Conservation (phyloP, 2,329 filamentous ascomycete genomes). For the Xylariaceae sp. region DNA sequence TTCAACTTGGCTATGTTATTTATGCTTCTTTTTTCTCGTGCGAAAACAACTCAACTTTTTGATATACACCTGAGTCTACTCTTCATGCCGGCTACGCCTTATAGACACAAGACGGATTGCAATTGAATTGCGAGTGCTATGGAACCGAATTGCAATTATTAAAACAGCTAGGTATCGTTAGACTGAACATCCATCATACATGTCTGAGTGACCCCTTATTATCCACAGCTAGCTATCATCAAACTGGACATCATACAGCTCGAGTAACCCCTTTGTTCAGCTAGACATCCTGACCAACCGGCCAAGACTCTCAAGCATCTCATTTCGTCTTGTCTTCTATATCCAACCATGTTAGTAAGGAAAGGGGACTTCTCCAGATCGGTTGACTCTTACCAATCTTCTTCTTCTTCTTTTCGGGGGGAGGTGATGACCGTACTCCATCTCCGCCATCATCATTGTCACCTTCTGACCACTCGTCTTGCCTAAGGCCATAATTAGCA, state of each 20-base stretch:
- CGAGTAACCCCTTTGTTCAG: neutral
- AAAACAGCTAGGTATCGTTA: no score
- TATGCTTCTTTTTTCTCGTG: slow-evolving; percentile 9
- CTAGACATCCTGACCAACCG: neutral
- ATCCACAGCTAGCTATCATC: no score
- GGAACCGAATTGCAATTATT: no score
- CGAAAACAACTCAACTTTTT: slow-evolving; percentile 19
- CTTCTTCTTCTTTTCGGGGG: neutral
- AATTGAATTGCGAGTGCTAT: no score
- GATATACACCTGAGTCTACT: no score
- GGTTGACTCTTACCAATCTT: neutral
- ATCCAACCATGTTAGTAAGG: slow-evolving; percentile 1
- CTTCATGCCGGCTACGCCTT: no score
- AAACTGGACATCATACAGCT: no score
- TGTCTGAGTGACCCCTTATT: no score
- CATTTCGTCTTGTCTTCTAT: no score
- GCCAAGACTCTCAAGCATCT: no score
- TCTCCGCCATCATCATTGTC: slow-evolving; percentile 30
- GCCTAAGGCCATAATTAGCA: slow-evolving; percentile 17
- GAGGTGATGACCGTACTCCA: slow-evolving; percentile 20
- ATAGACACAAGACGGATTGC: no score
- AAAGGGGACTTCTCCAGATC: neutral
- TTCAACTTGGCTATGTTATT: slow-evolving; percentile 1
- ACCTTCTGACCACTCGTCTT: slow-evolving; percentile 32
- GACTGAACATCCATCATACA: no score